Evolutionary conservation across 2,329 filamentous ascomycete species (phyloP).

Genomic region (Raffaelea deltoideospora): DNA sequence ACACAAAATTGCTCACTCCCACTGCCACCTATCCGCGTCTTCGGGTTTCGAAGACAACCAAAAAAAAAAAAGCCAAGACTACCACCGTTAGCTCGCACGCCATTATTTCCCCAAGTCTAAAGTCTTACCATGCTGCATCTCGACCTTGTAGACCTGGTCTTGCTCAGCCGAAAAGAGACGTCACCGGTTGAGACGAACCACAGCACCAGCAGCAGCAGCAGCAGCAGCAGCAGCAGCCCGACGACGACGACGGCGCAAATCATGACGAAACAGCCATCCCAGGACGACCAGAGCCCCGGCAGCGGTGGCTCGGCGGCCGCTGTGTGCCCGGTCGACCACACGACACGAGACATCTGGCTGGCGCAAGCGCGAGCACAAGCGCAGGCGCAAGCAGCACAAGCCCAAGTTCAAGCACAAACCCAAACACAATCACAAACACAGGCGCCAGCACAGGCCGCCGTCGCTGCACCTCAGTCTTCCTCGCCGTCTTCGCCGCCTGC

Average conservation of each 20-base stretch:
- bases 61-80: too few relatives aligned
- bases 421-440: not conserved
- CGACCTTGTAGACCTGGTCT: constrained; percentile 2
- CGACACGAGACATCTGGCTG: constrained; percentile 78
- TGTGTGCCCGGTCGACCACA: constrained; percentile 76
- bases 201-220: not conserved
- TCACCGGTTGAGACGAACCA: too few relatives aligned
- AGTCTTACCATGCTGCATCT: too few relatives aligned
- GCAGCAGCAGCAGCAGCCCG: too few relatives aligned
- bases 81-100: too few relatives aligned
- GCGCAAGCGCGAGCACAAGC: constrained; percentile 43
- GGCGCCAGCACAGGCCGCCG: constrained; percentile 12
- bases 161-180: constrained; percentile 3
- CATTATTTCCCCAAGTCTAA: too few relatives aligned
- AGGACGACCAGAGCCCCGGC: constrained; percentile 3
- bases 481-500: too few relatives aligned
- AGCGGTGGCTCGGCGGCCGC: constrained; percentile 5
- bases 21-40: too few relatives aligned
- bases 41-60: too few relatives aligned
- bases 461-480: not conserved
- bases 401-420: not conserved
- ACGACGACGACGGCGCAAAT: not conserved
- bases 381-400: constrained; percentile 9
- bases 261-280: too few relatives aligned
- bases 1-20: too few relatives aligned